Evolutionary conservation across 2,329 filamentous ascomycete species (phyloP), one percentile per base, ranked within the genome.

Genomic region (Alternaria ventricosa): DNA sequence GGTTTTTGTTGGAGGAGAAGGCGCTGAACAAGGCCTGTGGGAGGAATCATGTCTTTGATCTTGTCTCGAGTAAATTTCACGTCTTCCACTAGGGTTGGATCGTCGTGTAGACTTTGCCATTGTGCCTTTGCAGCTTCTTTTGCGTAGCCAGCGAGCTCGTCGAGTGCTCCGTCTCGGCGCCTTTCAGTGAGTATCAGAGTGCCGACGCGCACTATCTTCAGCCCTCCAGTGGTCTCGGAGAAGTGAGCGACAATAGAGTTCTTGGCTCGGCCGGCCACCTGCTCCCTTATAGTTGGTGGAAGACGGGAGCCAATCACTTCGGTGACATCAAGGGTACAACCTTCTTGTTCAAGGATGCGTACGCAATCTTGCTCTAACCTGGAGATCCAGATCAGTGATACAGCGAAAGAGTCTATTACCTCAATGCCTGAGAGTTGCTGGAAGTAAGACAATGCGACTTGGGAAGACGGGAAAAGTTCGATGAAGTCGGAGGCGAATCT

Each of bases 321-420:
- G 5, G 56, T 61, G 36, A 77, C 36, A 23, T 78, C 68, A 12
- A 73, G 22, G 20, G 50, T 64, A 41, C 59, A 67, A 5, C 68
- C 71, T 41, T 68, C 57, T 18, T 65, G 58, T 25, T 64, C 60
- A 18, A 79, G 51, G 8, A 55, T 61, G 5, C 53, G 49, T 12
- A 67, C 9, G 50, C 64, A 70, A 6, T 71, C 63, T 44, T 68
- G 57, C 12, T 60, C 64, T 28, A 71, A 36, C 0, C 64, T 61
- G 4, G 66, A 60, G 18, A 74, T 53, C 72, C 74, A 77, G 8
- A 50, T 47, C 13, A 68, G 57, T 9, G 76, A 78, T 1, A 78
- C 61, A 6, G 72, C 75, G 56, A 67, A 72, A 8, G 51, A n/a
- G 12, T 60, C 65, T 15, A 68, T 47, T 10, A 73, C 9, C 7